Percentiles rank a stretch among this genome's conserved stretches.
phyloP scores from a whole-genome alignment of 306 rosid genomes.

The Astragalus glycyphyllos region DNA sequence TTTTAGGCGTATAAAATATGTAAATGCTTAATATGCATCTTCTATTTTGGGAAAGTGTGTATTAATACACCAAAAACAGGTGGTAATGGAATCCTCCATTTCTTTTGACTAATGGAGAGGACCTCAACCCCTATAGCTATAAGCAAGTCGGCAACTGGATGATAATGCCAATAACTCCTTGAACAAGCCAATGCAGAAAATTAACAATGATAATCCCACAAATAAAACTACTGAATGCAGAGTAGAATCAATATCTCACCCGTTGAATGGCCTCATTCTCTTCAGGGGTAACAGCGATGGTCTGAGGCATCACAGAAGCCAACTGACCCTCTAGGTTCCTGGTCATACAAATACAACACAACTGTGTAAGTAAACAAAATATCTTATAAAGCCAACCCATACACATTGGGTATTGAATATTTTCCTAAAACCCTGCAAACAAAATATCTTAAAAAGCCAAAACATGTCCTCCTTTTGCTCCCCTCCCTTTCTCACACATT shows the following conservation, averaged over 20 bases:
- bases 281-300: conserved; percentile 76
- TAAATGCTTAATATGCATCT: no score
- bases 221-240: conserved; percentile 18
- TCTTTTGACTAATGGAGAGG: no score
- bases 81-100: no score
- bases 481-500: no score
- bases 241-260: conserved; percentile 54
- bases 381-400: conserved; percentile 28
- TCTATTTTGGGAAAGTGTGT: no score
- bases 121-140: background rate
- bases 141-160: background rate
- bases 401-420: background rate
- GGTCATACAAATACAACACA: conserved; percentile 36
- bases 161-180: background rate
- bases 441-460: no score
- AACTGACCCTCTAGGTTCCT: conserved; percentile 62
- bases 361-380: conserved; percentile 24
- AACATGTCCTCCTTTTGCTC: no score
- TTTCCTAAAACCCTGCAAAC: no score
- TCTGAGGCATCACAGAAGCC: conserved; percentile 61
- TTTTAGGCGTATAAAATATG: no score
- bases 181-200: conserved; percentile 22
- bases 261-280: conserved; percentile 86
- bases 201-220: background rate
- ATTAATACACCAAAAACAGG: no score